Conservation (phyloP, 1,284 basidiomycete species). For the Sutorius eximius region DNA sequence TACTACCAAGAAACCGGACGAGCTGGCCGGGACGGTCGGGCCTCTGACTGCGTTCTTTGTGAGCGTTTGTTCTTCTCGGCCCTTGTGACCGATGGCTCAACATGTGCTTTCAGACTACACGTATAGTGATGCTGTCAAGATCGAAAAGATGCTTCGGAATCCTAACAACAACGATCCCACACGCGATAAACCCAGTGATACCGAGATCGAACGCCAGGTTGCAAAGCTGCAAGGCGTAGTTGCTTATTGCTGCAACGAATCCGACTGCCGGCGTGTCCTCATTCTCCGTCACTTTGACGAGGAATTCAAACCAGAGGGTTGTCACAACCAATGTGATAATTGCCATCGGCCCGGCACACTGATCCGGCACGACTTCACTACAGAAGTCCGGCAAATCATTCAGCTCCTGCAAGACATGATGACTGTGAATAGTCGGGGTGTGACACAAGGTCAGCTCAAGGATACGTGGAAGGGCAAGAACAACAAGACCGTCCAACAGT, state of each 20-base stretch:
- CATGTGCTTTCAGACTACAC: constrained; percentile 47
- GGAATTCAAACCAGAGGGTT: constrained; percentile 57
- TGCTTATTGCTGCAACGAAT: constrained; percentile 77
- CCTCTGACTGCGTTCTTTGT: constrained; percentile 65
- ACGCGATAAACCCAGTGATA: constrained; percentile 36
- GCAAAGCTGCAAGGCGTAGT: constrained; percentile 55
- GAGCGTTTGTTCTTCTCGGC: constrained; percentile 15
- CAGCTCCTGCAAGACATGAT: constrained; percentile 53
- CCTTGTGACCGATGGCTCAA: background rate
- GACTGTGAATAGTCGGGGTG: constrained; percentile 32
- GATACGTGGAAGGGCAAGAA: constrained; percentile 67
- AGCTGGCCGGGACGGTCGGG: constrained; percentile 76
- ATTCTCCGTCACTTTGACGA: constrained; percentile 77
- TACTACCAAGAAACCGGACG: constrained; percentile 87
- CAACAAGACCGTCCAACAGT: constrained; percentile 43
- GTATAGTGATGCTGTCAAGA: constrained; percentile 50
- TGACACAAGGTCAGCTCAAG: constrained; percentile 51
- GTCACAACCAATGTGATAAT: constrained; percentile 73
- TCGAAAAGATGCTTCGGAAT: constrained; percentile 54
- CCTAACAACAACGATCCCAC: constrained; percentile 38
- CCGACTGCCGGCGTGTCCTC: constrained; percentile 85
- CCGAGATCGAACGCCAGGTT: constrained; percentile 57
- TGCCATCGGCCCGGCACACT: constrained; percentile 53
- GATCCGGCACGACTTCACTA: constrained; percentile 52
- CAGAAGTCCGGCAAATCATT: constrained; percentile 48